Base-by-base conservation (phyloP, 2,329 filamentous ascomycete genomes). In the Penicillium sp. region DNA sequence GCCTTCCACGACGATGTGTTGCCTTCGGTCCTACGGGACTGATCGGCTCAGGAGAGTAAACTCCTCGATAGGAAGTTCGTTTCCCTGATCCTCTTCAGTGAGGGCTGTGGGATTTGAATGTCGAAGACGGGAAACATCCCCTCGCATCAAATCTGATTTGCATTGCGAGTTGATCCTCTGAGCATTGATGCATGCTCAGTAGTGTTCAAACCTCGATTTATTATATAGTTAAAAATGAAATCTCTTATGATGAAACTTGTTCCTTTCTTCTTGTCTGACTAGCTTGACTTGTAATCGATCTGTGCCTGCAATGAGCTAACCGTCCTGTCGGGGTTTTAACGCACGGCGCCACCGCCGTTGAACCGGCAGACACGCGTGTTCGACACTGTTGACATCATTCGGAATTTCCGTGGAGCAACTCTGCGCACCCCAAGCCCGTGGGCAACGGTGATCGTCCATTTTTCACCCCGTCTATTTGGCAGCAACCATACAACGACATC, bases 81-180 rank as follows among this genome's bases (percentile, higher is more conserved):
- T 79, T 80, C 80, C 81, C 85, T 84, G 82, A 84, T 87, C 83
- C 77, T 86, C 85, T 88, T 86, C 60, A 82, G 69, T 87, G 85
- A 86, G 81, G 84, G 84, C 85, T 83, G 87, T 85, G 85, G 80
- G 83, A 76, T 77, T 76, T 76, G 79, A 83, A 87, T 88, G 86
- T 87, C 86, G 84, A 87, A 83, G 82, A 87, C 80, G 83, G 86
- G 86, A 85, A 76, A 81, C 75, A 74, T 72, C 58, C 56, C 56
- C 58, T 55, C 43, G 36, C 44, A 9, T 38, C 43, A 49, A 50
- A 22, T 24, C 21, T 36, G 11, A 29, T 39, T 32, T 47, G 14
- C 13, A 27, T 24, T 39, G 51, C 9, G 2, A 27, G 16, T 43
- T 31, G 43, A 49, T 16, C 5, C 24, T 8, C 5, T 27, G 11